Conservation (phyloP, 176 grass and related monocot genomes). For the Avena atlantica region DNA sequence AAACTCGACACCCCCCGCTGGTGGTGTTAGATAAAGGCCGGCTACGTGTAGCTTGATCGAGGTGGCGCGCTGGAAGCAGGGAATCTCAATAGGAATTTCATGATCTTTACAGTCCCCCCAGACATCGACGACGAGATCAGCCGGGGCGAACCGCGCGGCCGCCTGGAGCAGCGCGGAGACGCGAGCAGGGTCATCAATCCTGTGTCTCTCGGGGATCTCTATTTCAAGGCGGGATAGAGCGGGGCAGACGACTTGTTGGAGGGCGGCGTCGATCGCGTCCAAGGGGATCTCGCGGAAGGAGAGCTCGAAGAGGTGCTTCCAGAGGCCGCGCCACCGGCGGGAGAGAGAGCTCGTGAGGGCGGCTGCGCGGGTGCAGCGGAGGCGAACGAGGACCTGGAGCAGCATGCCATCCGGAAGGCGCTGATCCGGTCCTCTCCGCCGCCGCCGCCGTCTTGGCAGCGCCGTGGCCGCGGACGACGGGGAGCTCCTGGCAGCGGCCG, state of each 20-base stretch:
- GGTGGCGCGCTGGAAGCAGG: background rate
- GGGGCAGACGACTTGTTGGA: background rate
- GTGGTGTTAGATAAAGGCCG: background rate
- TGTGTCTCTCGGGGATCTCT: background rate
- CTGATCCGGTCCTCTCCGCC: slow-evolving; percentile 8
- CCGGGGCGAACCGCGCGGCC: background rate
- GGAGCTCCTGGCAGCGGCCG: background rate
- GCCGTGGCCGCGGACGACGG: background rate
- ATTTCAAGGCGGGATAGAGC: background rate
- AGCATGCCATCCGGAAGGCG: background rate
- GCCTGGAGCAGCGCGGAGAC: background rate
- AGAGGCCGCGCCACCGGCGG: background rate
- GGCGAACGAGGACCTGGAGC: background rate
- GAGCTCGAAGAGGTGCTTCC: background rate
- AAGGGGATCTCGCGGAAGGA: background rate
- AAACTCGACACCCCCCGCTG: background rate
- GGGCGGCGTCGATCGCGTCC: background rate
- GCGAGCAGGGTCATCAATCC: background rate
- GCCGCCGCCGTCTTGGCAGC: background rate
- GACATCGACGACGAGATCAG: background rate
- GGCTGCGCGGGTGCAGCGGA: background rate
- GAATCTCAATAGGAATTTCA: background rate
- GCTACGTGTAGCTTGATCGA: background rate
- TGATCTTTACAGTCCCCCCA: background rate
- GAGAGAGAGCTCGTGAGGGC: background rate